phyloP scores from a whole-genome alignment of 768 basidiomycete genomes.

The Phaeolepiota aurea region DNA sequence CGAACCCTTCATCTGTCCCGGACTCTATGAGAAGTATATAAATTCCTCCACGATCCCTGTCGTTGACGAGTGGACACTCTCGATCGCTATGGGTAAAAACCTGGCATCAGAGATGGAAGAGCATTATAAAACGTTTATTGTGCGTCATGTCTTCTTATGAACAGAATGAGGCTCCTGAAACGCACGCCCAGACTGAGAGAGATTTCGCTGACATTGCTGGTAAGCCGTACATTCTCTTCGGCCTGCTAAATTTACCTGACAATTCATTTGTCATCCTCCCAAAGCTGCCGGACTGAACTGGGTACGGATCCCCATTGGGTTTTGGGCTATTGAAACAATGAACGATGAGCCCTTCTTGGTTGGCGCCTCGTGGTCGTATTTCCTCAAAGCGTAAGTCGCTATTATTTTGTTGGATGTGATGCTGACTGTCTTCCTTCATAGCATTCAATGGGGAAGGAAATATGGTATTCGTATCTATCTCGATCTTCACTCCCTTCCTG shows the following conservation, averaged over 20 bases:
- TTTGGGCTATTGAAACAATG: conserved; percentile 80
- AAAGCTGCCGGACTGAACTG: conserved; percentile 76
- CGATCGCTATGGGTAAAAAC: conserved; percentile 56
- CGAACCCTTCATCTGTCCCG: conserved; percentile 73
- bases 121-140: conserved; percentile 84
- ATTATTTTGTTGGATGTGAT: conserved; percentile 1
- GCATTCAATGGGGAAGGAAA: conserved; percentile 82
- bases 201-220: conserved; percentile 29
- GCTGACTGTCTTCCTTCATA: conserved; percentile 6
- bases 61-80: conserved; percentile 73
- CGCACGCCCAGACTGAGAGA: conserved; percentile 20
- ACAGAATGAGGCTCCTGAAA: too few species aligned
- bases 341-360: conserved; percentile 76
- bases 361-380: conserved; percentile 66
- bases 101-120: conserved; percentile 60
- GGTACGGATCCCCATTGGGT: conserved; percentile 79
- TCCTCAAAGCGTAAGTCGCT: conserved; percentile 32
- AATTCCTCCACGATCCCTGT: conserved; percentile 30
- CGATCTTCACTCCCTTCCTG: conserved; percentile 67
- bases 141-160: conserved; percentile 23
- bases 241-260: conserved; percentile 1
- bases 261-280: conserved; percentile 20
- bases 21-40: conserved; percentile 60
- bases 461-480: conserved; percentile 86
- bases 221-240: conserved; percentile 6